Base-by-base conservation (phyloP, 371 early-diverging fungal species). In the Mucor mucedo region DNA sequence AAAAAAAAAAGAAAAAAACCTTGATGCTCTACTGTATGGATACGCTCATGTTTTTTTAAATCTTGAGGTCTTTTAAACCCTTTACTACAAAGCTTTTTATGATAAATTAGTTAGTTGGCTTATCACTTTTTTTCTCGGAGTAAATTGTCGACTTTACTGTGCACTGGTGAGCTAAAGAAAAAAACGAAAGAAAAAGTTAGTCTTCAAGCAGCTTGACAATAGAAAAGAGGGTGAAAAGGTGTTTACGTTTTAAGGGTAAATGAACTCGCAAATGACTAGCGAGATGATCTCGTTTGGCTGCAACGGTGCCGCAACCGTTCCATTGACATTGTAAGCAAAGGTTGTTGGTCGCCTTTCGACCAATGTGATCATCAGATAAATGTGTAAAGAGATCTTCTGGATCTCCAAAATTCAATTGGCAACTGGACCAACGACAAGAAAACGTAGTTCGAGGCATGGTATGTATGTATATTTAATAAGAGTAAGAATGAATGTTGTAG, bases 51-150 rank as follows among this genome's bases (percentile, higher is more conserved):
- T 72, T 97, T 97, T 73, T 93, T 95, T 69, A 95, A 76, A 69
- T 97, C 97, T 83, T 95, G 96, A 4, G 93, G 94, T 8, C 97
- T 84, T 76, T 97, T 97, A 80, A 97, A 97, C 7, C 91, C 76
- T 72, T 95, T 92, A 39, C 78, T 72, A 76, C 97, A 97, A 45
- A 75, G 70, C 89, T 21, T 21, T 21, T 21, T 93, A 76, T 28
- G 6, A 10, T n/a, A 49, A 6, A 28, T 30, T 39, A 47, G 10
- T 45, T 29, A 52, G 21, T 48, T 38, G 21, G 21, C 53, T 32
- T 32, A 39, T 28, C 5, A 40, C 45, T 42, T 32, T 44, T 27
- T 40, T 40, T 38, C 14, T 47, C 14, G 10, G 13, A 30, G 38
- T 52, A 29, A 49, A 42, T 1, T 13, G n/a, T 13, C 11, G 6